Evolutionary conservation across 208 protist genomes (phyloP), one percentile per base, ranked within the genome.

Genomic region (Borovskyia barvae): DNA sequence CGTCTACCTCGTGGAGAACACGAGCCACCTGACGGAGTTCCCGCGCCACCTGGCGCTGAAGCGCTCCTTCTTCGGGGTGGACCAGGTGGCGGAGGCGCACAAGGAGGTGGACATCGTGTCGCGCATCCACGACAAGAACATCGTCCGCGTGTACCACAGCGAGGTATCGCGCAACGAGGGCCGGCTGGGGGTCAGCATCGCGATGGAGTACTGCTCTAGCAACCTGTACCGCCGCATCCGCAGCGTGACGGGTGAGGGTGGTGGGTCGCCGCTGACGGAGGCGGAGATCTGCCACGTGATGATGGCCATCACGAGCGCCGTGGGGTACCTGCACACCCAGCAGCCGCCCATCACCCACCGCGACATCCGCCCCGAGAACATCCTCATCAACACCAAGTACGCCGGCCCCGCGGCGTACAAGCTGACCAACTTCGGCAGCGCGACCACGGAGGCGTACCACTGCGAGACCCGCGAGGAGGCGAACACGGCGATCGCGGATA

Each of bases 281-380:
- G 65, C 74, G 43, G 85, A 95, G 45, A 91, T 98, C 40, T 87
- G 95, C 47, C 81, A 85, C 36, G 87, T 98, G 5, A 85, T 98
- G 42, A 48, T 82, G 12, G 87, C 94, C 40, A 52, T 98, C 26
- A 90, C 82, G 19, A 82, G 80, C 51, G 95, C 84, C 0, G 71
- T 98, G 17, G 83, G 87, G 8, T 91, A 96, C 62, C 78, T 99
- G 66, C 97, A 99, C 76, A 79, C 83, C 11, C 85, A 89, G 60
- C 90, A 91, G 55, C 94, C 95, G 17, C 95, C 96, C 14, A 96
- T 99, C 55, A 72, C 93, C n/a, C 95, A 99, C 68, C 85, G 97
- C 46, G 89, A 97, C 75, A 85, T 98, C 49, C 92, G 93, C 43
- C 85, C 90, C 3, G 94, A 98, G 58, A 98, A 98, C 73, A 85